Conservation (phyloP, 495 filamentous ascomycete genomes). For the Aspergillus heteromorphus region DNA sequence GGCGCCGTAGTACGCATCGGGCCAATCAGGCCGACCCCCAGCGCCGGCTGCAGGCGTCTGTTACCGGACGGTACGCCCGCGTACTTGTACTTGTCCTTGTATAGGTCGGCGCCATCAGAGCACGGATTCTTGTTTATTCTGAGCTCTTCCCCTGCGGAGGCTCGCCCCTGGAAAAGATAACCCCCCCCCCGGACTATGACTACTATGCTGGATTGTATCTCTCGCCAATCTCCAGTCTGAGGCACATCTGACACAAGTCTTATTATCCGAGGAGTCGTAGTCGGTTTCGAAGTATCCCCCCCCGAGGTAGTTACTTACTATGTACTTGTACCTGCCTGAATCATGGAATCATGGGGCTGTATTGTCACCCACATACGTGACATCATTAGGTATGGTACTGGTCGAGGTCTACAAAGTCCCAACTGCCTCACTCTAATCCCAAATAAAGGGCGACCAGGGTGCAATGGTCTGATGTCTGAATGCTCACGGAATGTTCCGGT, state of each 20-base stretch:
- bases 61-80: background rate
- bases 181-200: too few relatives aligned
- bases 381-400: background rate
- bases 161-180: too few relatives aligned
- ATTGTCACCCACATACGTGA: slow-evolving; percentile 1
- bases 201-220: too few relatives aligned
- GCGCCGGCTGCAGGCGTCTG: background rate
- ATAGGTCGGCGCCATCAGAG: background rate
- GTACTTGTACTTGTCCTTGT: background rate
- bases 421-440: background rate
- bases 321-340: background rate
- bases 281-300: too few relatives aligned
- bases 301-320: background rate
- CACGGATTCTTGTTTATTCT: background rate
- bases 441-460: background rate
- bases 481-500: slow-evolving; percentile 1
- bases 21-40: background rate
- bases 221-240: too few relatives aligned
- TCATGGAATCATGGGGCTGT: background rate
- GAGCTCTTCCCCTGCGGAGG: background rate
- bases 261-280: too few relatives aligned
- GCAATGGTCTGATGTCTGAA: background rate
- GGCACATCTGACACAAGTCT: too few relatives aligned
- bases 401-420: background rate
- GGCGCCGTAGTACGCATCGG: background rate